Evolutionary conservation across 2,329 filamentous ascomycete genomes (phyloP).

Genomic region (Pyrenochaeta sp.): DNA sequence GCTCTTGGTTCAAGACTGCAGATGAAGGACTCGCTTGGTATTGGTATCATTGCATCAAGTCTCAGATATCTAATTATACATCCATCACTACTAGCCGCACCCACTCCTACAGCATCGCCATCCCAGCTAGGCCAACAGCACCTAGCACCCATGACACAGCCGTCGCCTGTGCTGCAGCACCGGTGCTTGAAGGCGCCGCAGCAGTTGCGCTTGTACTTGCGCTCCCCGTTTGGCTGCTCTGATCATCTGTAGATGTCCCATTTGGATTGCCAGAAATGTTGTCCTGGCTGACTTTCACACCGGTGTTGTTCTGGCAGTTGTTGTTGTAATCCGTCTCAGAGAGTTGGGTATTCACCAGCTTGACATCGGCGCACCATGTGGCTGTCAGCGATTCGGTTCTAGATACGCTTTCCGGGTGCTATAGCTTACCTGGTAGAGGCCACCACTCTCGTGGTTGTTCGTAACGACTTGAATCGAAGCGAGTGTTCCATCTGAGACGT

Average conservation of each 20-base stretch:
- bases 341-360: conserved; percentile 65
- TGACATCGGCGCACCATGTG: conserved; percentile 74
- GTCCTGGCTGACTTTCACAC: conserved; percentile 56
- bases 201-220: conserved; percentile 20
- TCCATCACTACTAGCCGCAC: neutral
- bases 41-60: conserved; percentile 1
- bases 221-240: conserved; percentile 30
- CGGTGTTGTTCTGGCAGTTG: conserved; percentile 67
- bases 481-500: conserved; percentile 66
- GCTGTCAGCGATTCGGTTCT: conserved; percentile 6
- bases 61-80: neutral
- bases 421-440: conserved; percentile 69
- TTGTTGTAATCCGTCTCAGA: conserved; percentile 54
- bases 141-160: conserved; percentile 46
- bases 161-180: conserved; percentile 41
- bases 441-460: conserved; percentile 64
- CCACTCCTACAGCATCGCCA: conserved; percentile 35
- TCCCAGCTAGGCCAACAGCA: conserved; percentile 43
- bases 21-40: neutral
- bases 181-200: conserved; percentile 21
- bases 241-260: conserved; percentile 41
- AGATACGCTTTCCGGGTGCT: neutral
- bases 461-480: conserved; percentile 76
- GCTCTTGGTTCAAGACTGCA: neutral
- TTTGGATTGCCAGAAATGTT: conserved; percentile 59